phyloP scores from a whole-genome alignment of 495 filamentous ascomycete genomes.

The Penicillium ochrochloron region DNA sequence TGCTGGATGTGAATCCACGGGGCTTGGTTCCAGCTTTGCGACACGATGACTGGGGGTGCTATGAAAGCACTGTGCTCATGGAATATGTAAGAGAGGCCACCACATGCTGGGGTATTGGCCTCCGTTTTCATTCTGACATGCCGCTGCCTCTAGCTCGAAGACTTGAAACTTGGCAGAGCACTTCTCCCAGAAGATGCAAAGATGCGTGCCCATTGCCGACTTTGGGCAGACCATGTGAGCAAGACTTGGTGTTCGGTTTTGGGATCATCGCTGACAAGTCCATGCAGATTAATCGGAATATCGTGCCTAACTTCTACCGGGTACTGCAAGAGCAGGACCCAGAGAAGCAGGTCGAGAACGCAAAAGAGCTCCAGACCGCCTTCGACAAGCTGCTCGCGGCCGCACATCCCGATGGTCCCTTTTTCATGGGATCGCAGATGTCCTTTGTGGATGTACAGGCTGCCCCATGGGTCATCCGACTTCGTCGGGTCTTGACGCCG shows the following conservation, averaged over 20 bases:
- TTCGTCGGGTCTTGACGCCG: slow-evolving; percentile 74
- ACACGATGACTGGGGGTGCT: slow-evolving; percentile 84
- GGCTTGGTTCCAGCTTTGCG: slow-evolving; percentile 84
- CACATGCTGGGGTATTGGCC: not conserved
- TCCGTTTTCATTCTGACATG: slow-evolving; percentile 15
- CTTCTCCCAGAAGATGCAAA: slow-evolving; percentile 69
- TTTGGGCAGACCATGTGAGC: slow-evolving; percentile 88
- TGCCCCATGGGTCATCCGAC: slow-evolving; percentile 83
- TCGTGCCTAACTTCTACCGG: slow-evolving; percentile 82
- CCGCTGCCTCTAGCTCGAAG: slow-evolving; percentile 65
- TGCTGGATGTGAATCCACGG: slow-evolving; percentile 86
- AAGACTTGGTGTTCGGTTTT: not conserved
- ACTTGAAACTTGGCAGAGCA: slow-evolving; percentile 63
- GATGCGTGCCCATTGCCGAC: slow-evolving; percentile 73
- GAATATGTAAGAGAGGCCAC: slow-evolving; percentile 70
- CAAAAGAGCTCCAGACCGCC: slow-evolving; percentile 67
- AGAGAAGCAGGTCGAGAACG: slow-evolving; percentile 63
- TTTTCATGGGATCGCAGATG: slow-evolving; percentile 74
- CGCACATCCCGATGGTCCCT: slow-evolving; percentile 72
- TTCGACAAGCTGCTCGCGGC: slow-evolving; percentile 75
- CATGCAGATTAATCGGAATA: slow-evolving; percentile 74
- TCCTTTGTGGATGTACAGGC: slow-evolving; percentile 86
- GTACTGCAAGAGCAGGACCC: slow-evolving; percentile 74
- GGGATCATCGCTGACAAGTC: slow-evolving; percentile 25
- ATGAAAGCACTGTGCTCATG: slow-evolving; percentile 85